Base-by-base conservation (phyloP, 2,329 filamentous ascomycete species). In the Aplosporella prunicola region DNA sequence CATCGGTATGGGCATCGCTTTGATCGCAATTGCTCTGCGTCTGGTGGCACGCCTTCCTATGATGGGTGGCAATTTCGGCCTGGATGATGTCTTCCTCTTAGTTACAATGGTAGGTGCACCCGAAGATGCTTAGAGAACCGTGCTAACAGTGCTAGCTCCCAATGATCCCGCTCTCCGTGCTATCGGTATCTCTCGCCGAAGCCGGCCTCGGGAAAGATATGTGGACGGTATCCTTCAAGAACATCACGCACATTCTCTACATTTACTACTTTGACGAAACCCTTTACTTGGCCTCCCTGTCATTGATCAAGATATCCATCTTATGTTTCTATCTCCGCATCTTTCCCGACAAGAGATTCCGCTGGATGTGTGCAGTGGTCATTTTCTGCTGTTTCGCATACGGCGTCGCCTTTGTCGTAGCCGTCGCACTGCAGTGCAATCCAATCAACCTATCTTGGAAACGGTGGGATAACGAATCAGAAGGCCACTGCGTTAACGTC, bases 121-220 rank as follows among this genome's bases (percentile, higher is more conserved):
- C 5, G 13, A 10, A 6, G 1, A 22, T 16, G 5, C 14, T 4
- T n/a, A 11, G 6, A 16, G 4, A 11, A 10, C 9, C n/a, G 10
- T 9, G 25, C 38, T 40, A n/a, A 40, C 8, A 2, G 5, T 13
- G 9, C 26, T 23, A 54, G 9, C 10, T 55, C 9, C 33, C 40
- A 10, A 49, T 52, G 16, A 43, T 51, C 13, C 53, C 54, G 3
- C 47, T 45, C 10, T 48, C 53, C 8, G 32, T 55, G 17, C 41
- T 57, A 16, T 41, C 39, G 6, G 33, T 41, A 20, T 16, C 26
- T 20, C 28, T 43, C n/a, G 36, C 35, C 31, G 44, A 50, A 15
- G 58, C 62, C 33, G 71, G 71, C 1, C 51, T 73, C 6, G 69
- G 71, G 5, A 58, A 49, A 13, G 71, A 75, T 32, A 57, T 72